phyloP scores from a whole-genome alignment of 2,329 filamentous ascomycete genomes.

The Remersonia thermophila region DNA sequence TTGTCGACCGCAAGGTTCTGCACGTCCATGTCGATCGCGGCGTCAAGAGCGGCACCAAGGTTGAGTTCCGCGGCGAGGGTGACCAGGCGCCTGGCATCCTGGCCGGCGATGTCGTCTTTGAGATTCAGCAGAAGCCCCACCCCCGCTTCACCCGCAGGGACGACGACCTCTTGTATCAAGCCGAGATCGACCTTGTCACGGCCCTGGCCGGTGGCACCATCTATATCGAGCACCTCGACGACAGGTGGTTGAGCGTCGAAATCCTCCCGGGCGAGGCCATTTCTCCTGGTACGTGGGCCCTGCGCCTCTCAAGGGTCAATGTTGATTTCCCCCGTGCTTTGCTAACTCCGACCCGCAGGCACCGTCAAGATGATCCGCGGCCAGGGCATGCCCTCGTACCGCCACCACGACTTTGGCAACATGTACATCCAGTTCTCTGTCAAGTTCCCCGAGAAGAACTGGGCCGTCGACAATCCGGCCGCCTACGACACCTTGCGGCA shows the following conservation, averaged over 20 bases:
- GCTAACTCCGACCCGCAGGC: conserved; percentile 38
- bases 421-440: conserved; percentile 96
- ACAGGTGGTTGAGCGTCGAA: conserved; percentile 88
- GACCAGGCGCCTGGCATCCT: conserved; percentile 89
- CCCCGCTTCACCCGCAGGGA: conserved; percentile 88
- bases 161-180: conserved; percentile 89
- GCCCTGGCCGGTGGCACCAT: conserved; percentile 85
- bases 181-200: conserved; percentile 90
- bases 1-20: conserved; percentile 93
- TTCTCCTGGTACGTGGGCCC: conserved; percentile 57
- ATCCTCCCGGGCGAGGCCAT: conserved; percentile 93
- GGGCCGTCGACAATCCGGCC: conserved; percentile 46
- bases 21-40: conserved; percentile 96
- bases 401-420: conserved; percentile 92
- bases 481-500: conserved; percentile 71
- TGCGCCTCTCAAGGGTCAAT: too few species aligned
- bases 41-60: conserved; percentile 86
- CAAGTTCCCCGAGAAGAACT: conserved; percentile 81
- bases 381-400: conserved; percentile 93
- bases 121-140: conserved; percentile 99
- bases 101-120: conserved; percentile 92
- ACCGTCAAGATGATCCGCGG: conserved; percentile 87
- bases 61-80: conserved; percentile 93
- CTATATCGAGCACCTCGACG: conserved; percentile 91
- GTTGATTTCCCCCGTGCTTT: too few species aligned